Base-by-base conservation (phyloP, 441 rosid genomes). In the Croton setiger region DNA sequence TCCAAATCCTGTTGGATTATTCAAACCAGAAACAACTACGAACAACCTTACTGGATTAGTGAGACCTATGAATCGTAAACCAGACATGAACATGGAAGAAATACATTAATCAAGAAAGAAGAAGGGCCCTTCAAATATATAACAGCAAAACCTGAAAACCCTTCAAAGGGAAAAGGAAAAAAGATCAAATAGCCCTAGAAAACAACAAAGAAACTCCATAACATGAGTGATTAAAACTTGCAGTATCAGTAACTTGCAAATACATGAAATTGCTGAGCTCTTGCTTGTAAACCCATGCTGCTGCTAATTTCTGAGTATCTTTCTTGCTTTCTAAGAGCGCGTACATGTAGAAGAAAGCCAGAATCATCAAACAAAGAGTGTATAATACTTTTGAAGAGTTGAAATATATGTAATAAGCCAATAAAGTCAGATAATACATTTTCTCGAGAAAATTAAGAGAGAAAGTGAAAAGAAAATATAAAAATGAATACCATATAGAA, bases 401-500 rank as follows among this genome's bases (percentile, higher is more conserved):
- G 55, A 75, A 70, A n/a, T 52, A 75, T 27, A 79, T 52, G 63
- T 75, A 75, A 70, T 79, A 79, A 5, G 77, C 79, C 8, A 57
- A 66, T 71, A 73, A 23, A 0, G 72, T 43, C 11, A 60, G 51
- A 71, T 73, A 73, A 67, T 67, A 79, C 82, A 79, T 79, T 33
- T 20, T 8, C 14, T 36, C 23, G 39, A 18, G 15, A 48, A 8
- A 37, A 35, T 36, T 1, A 10, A 15, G 15, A 35, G 8, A 31
- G 21, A 21, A 7, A 9, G 18, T 9, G 21, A 27, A 47, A 41
- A 14, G 12, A 31, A 4, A 8, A 39, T 9, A n/a, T n/a, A n/a
- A n/a, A n/a, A n/a, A n/a, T n/a, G n/a, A n/a, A n/a, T n/a, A n/a
- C n/a, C n/a, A n/a, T n/a, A n/a, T n/a, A n/a, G n/a, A n/a, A n/a